A percentile compares a stretch with the other conserved stretches of the same genome.
These are phyloP conservation scores for Penicillium fuscoglaucum DNA, from an alignment of 2,329 filamentous ascomycete species.

Conservation along the genomic window DNA sequence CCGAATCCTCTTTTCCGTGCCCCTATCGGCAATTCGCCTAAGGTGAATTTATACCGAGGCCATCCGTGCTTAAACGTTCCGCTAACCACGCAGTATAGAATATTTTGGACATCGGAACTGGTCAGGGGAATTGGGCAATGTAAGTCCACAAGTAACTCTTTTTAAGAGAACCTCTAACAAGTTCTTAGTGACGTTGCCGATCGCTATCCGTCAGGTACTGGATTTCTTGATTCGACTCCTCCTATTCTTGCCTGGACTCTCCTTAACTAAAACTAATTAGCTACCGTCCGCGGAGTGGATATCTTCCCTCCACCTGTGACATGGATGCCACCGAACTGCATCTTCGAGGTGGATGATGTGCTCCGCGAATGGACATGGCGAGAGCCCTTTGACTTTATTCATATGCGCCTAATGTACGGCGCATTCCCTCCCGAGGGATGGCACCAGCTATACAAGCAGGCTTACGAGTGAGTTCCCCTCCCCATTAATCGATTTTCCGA, in stretches of 20 bases:
- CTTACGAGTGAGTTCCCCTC: constrained; percentile 12
- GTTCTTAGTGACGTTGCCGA: constrained; percentile 10
- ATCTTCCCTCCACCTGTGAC: constrained; percentile 22
- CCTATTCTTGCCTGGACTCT: not conserved
- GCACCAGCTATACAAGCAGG: constrained; percentile 10
- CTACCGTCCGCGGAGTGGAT: constrained; percentile 24
- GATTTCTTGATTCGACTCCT: not conserved
- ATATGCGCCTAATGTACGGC: constrained; percentile 20
- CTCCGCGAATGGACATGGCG: constrained; percentile 25
- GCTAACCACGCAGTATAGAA: constrained; percentile 10
- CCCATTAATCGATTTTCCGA: not conserved
- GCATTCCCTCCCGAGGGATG: constrained; percentile 12
- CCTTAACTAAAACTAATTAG: constrained; percentile 9
- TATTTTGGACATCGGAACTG: constrained; percentile 22
- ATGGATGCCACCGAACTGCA: constrained; percentile 30
- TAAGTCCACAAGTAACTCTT: not conserved
- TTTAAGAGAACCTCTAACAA: not conserved
- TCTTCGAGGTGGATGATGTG: constrained; percentile 31
- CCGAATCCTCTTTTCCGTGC: constrained; percentile 18
- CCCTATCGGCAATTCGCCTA: constrained; percentile 16
- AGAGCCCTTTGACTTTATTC: constrained; percentile 28
- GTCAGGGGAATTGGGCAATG: constrained; percentile 22
- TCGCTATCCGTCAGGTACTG: constrained; percentile 7
- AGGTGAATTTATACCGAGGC: constrained; percentile 7
- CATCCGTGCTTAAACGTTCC: too few species aligned